Evolutionary conservation across 2,329 filamentous ascomycete species (phyloP).

Genomic region (Moelleriella libera): DNA sequence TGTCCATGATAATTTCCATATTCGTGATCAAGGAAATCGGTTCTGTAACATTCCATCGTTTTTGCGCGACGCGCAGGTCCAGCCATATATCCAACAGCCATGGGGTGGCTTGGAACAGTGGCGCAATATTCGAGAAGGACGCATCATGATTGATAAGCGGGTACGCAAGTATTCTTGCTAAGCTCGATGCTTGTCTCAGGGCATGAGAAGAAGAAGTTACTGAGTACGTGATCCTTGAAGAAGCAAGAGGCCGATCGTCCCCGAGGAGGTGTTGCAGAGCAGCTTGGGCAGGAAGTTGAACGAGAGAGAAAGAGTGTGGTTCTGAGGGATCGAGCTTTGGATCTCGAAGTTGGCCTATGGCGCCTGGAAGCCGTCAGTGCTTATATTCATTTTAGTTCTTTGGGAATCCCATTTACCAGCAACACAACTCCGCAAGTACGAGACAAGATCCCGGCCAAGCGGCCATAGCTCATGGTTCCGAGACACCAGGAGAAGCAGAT

Average conservation of each 20-base stretch:
- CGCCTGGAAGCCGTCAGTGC: slow-evolving; percentile 12
- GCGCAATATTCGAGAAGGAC: slow-evolving; percentile 15
- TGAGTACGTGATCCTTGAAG: slow-evolving; percentile 22
- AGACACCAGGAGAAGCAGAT: slow-evolving; percentile 29
- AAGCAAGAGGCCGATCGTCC: slow-evolving; percentile 8
- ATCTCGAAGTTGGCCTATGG: slow-evolving; percentile 20
- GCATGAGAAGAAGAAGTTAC: slow-evolving; percentile 27
- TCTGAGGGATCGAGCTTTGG: slow-evolving; percentile 12
- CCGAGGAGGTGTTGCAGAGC: slow-evolving; percentile 22
- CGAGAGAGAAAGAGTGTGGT: slow-evolving; percentile 11
- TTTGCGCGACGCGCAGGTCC: slow-evolving; percentile 25
- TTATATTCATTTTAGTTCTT: neutral
- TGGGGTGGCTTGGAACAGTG: slow-evolving; percentile 24
- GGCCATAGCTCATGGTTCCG: slow-evolving; percentile 33
- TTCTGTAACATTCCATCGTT: slow-evolving; percentile 18
- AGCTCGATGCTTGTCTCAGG: slow-evolving; percentile 28
- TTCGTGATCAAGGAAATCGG: slow-evolving; percentile 18
- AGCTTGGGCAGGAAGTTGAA: slow-evolving; percentile 24
- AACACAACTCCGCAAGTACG: slow-evolving; percentile 34
- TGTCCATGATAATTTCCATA: slow-evolving; percentile 21
- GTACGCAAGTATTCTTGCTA: slow-evolving; percentile 29
- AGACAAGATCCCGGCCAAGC: slow-evolving; percentile 24
- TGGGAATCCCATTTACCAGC: slow-evolving; percentile 19
- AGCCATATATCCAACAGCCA: slow-evolving; percentile 37
- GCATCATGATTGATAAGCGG: slow-evolving; percentile 20